Evolutionary conservation across 2,329 filamentous ascomycete species (phyloP), one percentile per base, ranked within the genome.

Genomic region (Colletotrichum coccodes): DNA sequence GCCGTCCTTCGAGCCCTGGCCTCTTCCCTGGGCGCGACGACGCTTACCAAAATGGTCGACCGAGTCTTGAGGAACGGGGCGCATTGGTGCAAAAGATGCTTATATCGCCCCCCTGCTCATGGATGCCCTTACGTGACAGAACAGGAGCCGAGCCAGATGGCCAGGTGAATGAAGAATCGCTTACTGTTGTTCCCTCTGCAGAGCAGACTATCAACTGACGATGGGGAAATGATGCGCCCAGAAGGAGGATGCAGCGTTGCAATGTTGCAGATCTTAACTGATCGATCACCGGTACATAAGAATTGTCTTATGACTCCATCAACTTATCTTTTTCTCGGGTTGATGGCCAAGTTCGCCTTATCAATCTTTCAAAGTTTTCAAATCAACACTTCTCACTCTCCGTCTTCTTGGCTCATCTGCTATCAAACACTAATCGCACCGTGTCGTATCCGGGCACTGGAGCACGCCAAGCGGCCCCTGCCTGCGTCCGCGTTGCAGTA

Each of bases 401-500:
- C 26, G 8, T 4, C 16, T 8, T 59, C 46, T 64, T 34, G 60
- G 53, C 54, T 34, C 23, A 28, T 23, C 40, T 38, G 40, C 26
- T 32, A 18, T 47, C 58, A 26, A 23, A 46, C 42, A 30, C 28
- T 28, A 34, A 56, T 50, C 23, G 32, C 3, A 21, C 28, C 42
- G 28, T 12, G 32, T 68, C 61, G 61, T 68, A 49, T 65, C 54
- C 47, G 49, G 60, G 49, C 65, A 49, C 21, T 68, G 32, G 53
- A 49, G 21, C 54, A 16, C 46, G n/a, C 53, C 12, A 36, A 38
- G 38, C 9, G 18, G 23, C 23, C 54, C 50, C 32, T 62, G 38
- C 30, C 9, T 56, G 40, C 44, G 49, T n/a, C 23, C 30, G 23
- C 12, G 18, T 26, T 50, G 0, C 16, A 9, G 9, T 12, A 16